phyloP scores from a whole-genome alignment of 495 filamentous ascomycete species.

The Astrocystis sublimbata region DNA sequence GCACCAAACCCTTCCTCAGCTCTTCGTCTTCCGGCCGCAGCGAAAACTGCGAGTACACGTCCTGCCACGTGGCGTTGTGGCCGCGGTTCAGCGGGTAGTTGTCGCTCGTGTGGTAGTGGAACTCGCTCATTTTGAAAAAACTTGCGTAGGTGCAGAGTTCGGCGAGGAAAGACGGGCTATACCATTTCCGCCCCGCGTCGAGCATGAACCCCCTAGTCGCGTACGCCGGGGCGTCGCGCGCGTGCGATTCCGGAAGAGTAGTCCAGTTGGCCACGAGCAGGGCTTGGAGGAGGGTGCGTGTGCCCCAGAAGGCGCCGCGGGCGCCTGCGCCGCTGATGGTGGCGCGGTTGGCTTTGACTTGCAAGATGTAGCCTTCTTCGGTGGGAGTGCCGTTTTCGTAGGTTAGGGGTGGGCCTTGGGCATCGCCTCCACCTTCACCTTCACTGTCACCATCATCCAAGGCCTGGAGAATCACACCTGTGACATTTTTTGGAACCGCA shows the following conservation, averaged over 20 bases:
- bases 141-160: constrained; percentile 58
- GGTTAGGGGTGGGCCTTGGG: constrained; percentile 31
- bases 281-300: constrained; percentile 53
- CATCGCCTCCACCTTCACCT: too few relatives aligned
- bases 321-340: constrained; percentile 44
- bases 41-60: constrained; percentile 56
- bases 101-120: constrained; percentile 59
- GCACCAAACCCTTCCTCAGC: constrained; percentile 44
- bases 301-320: constrained; percentile 59
- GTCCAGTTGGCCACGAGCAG: constrained; percentile 37
- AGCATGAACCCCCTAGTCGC: constrained; percentile 54
- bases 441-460: too few relatives aligned
- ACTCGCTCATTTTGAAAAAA: constrained; percentile 60
- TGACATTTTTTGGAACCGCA: neutral
- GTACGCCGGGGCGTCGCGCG: constrained; percentile 49
- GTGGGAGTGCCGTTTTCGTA: constrained; percentile 50
- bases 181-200: constrained; percentile 60
- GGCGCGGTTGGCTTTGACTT: constrained; percentile 28
- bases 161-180: constrained; percentile 52
- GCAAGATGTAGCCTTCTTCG: constrained; percentile 53
- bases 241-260: constrained; percentile 33
- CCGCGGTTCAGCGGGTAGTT: constrained; percentile 59
- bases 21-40: constrained; percentile 43
- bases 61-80: constrained; percentile 50
- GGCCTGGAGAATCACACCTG: constrained; percentile 13